A percentile compares a stretch with the other conserved stretches of the same genome.
phyloP scores from a whole-genome alignment of 371 early-diverging fungal species.

The Saksenaea oblongispora region DNA sequence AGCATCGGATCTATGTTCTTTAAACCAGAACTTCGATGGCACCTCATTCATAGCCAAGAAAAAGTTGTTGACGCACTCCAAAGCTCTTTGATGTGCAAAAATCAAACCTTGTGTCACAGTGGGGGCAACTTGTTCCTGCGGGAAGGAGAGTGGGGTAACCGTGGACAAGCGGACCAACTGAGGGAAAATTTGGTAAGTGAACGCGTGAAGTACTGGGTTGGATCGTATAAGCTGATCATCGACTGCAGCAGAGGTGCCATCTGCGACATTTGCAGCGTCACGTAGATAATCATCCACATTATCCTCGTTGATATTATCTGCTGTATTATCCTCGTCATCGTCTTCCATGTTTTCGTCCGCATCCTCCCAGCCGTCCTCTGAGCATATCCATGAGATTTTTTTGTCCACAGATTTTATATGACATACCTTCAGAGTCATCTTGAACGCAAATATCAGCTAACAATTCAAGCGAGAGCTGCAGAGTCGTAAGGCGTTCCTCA shows the following conservation, averaged over 20 bases:
- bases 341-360: conserved; percentile 53
- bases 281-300: conserved; percentile 48
- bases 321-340: conserved; percentile 53
- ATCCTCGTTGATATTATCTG: conserved; percentile 46
- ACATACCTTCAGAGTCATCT: conserved; percentile 50
- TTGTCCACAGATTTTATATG: background rate
- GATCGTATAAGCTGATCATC: conserved; percentile 27
- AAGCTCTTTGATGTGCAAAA: conserved; percentile 67
- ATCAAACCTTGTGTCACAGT: conserved; percentile 50
- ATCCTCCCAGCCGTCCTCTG: conserved; percentile 58
- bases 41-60: conserved; percentile 70
- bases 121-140: conserved; percentile 40
- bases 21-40: conserved; percentile 70
- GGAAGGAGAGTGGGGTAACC: conserved; percentile 56
- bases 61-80: conserved; percentile 79
- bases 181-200: conserved; percentile 51
- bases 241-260: conserved; percentile 18
- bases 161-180: conserved; percentile 55
- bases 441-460: conserved; percentile 79
- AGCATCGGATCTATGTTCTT: conserved; percentile 54
- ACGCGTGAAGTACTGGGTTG: conserved; percentile 50
- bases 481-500: conserved; percentile 60
- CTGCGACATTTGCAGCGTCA: conserved; percentile 24
- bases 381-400: background rate
- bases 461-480: conserved; percentile 79